Base-by-base conservation (phyloP, 129 eudicot species). In the Flaveria trinervia region DNA sequence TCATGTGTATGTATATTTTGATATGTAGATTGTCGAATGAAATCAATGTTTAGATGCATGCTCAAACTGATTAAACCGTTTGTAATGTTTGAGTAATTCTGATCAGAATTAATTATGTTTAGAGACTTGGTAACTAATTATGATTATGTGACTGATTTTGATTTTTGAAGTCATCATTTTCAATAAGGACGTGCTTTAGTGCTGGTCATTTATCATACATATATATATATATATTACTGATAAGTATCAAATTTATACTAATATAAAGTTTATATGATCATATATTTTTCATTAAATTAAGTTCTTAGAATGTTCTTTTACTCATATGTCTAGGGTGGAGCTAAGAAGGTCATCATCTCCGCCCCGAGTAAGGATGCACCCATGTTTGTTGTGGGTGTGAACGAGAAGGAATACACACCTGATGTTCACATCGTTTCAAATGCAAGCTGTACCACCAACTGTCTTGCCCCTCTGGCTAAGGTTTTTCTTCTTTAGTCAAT, bases 301-400 rank as follows among this genome's bases (percentile, higher is more conserved):
- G 5, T 68, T 55, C 48, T 56, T n/a, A 36, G 25, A 16, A 33
- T 20, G 28, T 39, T 1, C 9, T 50, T 39, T 16, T 16, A 3
- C 12, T 2, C 4, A 3, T 80, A 66, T 73, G 62, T 80, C 54
- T 28, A 88, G 93, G 93, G 93, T 55, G 93, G 93, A 46, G 93
- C 93, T 45, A 88, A 88, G 83, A 88, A 88, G 83, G 93, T 88
- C 49, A 49, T 88, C 78, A 88, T 88, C 13, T 88, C 92, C 16
- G 92, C 92, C 14, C 92, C 92, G 0, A 88, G 93, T 49, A 88
- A 88, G 84, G 90, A 88, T 85, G 93, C 93, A 10, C 93, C 90
- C 33, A 88, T 88, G 90, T 88, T 88, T n/a, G 93, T 88, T 43
- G 88, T 88, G 67, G 93, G 93, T 80, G 93, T 88, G 73, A 88